Conservation (phyloP, 176 grass and related monocot genomes). For the Eleusine coracana region DNA sequence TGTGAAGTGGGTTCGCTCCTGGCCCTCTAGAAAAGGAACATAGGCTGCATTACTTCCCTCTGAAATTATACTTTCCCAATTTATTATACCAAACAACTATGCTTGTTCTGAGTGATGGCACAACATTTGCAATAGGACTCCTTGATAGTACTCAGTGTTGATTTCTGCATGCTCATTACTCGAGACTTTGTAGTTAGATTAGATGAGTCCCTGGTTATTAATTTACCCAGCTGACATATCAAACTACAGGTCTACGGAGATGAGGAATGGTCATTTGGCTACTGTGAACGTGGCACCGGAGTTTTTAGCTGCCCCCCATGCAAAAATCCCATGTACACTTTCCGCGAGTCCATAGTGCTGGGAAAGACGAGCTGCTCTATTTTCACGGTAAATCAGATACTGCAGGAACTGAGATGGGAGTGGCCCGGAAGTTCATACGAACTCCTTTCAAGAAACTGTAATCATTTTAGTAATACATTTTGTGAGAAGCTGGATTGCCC, state of each 20-base stretch:
- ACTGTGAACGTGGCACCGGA: conserved; percentile 57
- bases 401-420: conserved; percentile 49
- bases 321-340: conserved; percentile 66
- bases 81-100: too few species aligned
- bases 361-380: conserved; percentile 58
- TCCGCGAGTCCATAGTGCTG: conserved; percentile 55
- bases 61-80: background rate
- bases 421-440: conserved; percentile 66
- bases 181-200: background rate
- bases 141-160: background rate
- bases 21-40: background rate
- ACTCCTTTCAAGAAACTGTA: conserved; percentile 66
- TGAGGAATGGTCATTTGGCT: conserved; percentile 70
- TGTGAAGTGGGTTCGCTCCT: background rate
- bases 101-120: too few species aligned
- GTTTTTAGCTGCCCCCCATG: conserved; percentile 60
- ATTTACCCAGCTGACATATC: background rate
- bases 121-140: background rate
- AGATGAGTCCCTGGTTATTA: background rate
- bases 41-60: background rate
- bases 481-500: conserved; percentile 56
- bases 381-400: conserved; percentile 53
- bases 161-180: background rate
- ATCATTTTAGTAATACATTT: conserved; percentile 64
- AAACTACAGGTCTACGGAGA: conserved; percentile 54